Evolutionary conservation across 352 stramenopile genomes (phyloP), one percentile per base, ranked within the genome.

Genomic region (Phytophthora pluvialis): DNA sequence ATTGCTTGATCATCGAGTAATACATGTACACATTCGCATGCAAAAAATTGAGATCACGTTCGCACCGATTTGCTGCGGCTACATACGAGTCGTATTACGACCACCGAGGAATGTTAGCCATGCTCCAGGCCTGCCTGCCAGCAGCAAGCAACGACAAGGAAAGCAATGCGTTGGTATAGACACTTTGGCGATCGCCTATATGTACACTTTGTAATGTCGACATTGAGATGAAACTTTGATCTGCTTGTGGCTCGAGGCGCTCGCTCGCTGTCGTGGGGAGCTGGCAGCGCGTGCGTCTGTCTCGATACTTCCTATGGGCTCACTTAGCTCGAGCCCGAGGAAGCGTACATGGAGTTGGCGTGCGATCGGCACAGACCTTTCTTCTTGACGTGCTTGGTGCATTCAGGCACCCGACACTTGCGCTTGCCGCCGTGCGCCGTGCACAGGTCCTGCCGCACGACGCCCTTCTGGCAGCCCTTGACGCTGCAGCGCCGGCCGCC

Each of bases 371-470:
- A 94, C 21, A 94, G 60, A 0, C 85, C 85, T 75, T 89, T 89
- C 78, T 93, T 94, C 78, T 94, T 94, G 43, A 94, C 85, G 67
- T 92, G 85, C 71, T 94, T 94, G 48, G 75, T 91, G 79, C 85
- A 94, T 25, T 91, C 81, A 4, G 86, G 76, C 35, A 94, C 76
- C 28, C 78, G 81, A 53, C 85, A 94, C 67, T 94, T 94, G 67
- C 83, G 83, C 63, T 94, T 94, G 58, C 85, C 89, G 9, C 89
- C 89, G 54, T 97, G 89, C 18, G 86, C 87, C 25, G 88, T 95
- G 72, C 88, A 95, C 63, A 95, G 62, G 42, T 93, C 86, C 70
- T 94, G 87, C 12, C 88, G 84, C 51, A 94, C 86, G n/a, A 93
- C 88, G 16, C 88, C 87, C 54, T 93, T 95, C 47, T 91, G 80